phyloP scores from a whole-genome alignment of 2,329 filamentous ascomycete species.

The Sporothrix dimorphospora region DNA sequence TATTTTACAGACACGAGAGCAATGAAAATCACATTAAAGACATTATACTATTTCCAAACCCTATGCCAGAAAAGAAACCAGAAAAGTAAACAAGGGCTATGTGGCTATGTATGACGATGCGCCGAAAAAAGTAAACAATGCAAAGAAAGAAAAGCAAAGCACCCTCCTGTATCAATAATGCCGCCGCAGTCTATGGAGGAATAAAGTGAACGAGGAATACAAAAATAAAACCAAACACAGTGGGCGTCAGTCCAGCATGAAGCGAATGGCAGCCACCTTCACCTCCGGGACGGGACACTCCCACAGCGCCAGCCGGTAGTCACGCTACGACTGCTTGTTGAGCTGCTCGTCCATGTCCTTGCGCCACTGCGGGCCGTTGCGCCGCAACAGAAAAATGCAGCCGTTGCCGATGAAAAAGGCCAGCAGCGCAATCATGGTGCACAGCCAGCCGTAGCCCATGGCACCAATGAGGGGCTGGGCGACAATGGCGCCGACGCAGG shows the following conservation, averaged over 20 bases:
- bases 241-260: not conserved
- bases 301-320: not conserved
- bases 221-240: not conserved
- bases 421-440: constrained; percentile 61
- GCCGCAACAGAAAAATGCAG: constrained; percentile 64
- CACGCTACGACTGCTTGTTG: constrained; percentile 23
- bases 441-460: constrained; percentile 77
- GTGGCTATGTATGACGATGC: not conserved
- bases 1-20: too few species aligned
- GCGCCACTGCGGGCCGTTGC: constrained; percentile 66
- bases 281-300: not conserved
- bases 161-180: not conserved
- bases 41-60: not conserved
- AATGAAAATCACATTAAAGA: not conserved
- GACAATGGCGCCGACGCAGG: constrained; percentile 70
- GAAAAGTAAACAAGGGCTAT: not conserved
- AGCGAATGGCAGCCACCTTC: not conserved
- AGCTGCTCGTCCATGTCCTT: constrained; percentile 59
- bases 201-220: not conserved
- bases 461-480: constrained; percentile 70
- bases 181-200: not conserved
- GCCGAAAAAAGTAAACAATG: not conserved
- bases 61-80: not conserved
- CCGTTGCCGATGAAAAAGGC: constrained; percentile 59
- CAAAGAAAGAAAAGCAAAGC: not conserved